Base-by-base conservation (phyloP, 2,329 filamentous ascomycete species). In the Plectosphaerella plurivora region DNA sequence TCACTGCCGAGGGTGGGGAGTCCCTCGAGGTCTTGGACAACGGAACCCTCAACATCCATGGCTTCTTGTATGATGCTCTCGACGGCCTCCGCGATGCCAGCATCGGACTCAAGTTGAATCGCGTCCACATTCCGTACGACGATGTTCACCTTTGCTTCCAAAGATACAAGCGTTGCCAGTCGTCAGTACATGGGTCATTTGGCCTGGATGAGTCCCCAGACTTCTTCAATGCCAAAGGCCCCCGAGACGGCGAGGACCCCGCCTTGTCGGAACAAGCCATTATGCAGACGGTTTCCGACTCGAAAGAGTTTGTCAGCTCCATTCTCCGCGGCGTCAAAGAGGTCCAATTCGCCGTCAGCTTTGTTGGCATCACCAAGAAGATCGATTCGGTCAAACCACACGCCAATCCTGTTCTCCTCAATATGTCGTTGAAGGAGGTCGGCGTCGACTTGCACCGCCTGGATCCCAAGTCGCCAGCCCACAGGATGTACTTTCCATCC, bases 401-500 rank as follows among this genome's bases (percentile, higher is more conserved):
- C 3, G 83, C 86, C 25, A 77, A 80, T n/a, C 86, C 90, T 4
- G 80, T 96, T 8, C 84, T 88, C 54, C 77, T 97, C 55, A 96
- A 93, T 63, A 81, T 92, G 45, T 91, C 93, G 7, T 96, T 96
- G 82, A 97, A 99, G 68, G 95, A 99, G 67, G 84, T 99, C 42
- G 93, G 93, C 55, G 82, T 99, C 65, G 94, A 99, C 65, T 75
- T 99, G 41, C 87, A 97, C 65, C 86, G 93, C 20, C 80, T 99
- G 51, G 93, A 99, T 66, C 87, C 90, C 42, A 93, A 90, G 62
- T 96, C 92, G 15, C 91, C 94, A 1, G 91, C 93, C 0, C 94
- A 99, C 75, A 86, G 94, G 57, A 99, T 97, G 94, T 97, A 99
- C 70, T 99, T 99, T 65, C 89, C 92, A 3, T 84, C 88, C 20